Evolutionary conservation across 164 flowering plant species (phyloP).

Genomic region (Nymphaea thermarum): DNA sequence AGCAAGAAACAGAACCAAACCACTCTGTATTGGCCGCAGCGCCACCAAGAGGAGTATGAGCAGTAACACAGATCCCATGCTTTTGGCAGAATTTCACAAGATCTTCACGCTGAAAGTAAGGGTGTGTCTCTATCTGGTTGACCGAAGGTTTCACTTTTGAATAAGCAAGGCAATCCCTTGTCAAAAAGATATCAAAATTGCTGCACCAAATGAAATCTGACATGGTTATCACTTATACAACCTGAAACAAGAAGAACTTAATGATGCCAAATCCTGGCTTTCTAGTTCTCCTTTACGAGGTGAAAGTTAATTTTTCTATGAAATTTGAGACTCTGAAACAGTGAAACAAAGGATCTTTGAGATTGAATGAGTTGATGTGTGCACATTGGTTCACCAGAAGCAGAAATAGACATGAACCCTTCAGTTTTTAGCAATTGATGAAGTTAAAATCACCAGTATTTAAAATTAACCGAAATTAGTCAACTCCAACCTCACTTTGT

Average conservation of each 20-base stretch:
- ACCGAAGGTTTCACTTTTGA: conserved; percentile 93
- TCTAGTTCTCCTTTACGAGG: not conserved
- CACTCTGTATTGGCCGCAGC: conserved; percentile 68
- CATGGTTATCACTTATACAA: not conserved
- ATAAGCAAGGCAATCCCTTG: conserved; percentile 88
- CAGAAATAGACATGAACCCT: not conserved
- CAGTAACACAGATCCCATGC: conserved; percentile 82
- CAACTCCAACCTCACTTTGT: too few relatives aligned
- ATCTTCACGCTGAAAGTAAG: conserved; percentile 85
- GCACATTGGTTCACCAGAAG: not conserved
- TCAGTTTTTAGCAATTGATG: too few relatives aligned
- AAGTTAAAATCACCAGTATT: too few relatives aligned
- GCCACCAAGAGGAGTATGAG: conserved; percentile 92
- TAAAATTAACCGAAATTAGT: too few relatives aligned
- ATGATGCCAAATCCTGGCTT: not conserved
- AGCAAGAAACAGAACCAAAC: conserved; percentile 83
- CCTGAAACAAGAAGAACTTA: not conserved
- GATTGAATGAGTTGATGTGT: too few relatives aligned
- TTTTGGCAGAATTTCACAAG: conserved; percentile 91
- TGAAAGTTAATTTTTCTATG: too few relatives aligned
- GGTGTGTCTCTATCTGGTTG: conserved; percentile 90
- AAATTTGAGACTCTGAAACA: too few relatives aligned
- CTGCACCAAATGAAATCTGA: conserved; percentile 31
- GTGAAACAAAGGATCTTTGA: too few relatives aligned
- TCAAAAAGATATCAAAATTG: conserved; percentile 84